Base-by-base conservation (phyloP, 2,329 filamentous ascomycete species). In the Annulohypoxylon truncatum region DNA sequence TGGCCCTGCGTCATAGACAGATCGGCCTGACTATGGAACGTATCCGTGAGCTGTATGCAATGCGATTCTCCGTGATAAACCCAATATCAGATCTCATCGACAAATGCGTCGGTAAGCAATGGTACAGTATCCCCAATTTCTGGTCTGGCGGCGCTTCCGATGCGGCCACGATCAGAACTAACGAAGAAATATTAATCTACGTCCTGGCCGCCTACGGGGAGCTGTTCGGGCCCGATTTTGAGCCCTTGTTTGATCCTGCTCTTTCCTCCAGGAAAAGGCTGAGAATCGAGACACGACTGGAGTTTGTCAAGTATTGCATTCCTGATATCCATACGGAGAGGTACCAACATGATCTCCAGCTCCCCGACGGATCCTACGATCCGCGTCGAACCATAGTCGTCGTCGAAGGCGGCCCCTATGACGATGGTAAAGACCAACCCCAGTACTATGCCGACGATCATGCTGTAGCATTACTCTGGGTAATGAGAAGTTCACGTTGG, bases 171-270 rank as follows among this genome's bases (percentile, higher is more conserved):
- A 42, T 42, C n/a, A 1, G 8, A 18, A 18, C 62, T 6, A 55
- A 61, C 10, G 53, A 57, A 7, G 20, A 42, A 2, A 51, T 50
- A 8, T 33, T 61, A 4, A 9, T 70, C 1, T 67, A 66, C 29
- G 59, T 66, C 12, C 50, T 71, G 2, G 69, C 69, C 1, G 64
- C 54, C 35, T 71, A 71, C 38, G 69, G 69, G 3, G 67, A 70
- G 48, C 22, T 71, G n/a, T 71, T 71, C 29, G 70, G 51, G 7
- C 66, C 68, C 0, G 70, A 71, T 10, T 67, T 69, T 13, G 63
- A 69, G 13, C 20, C 46, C 29, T 51, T 66, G 18, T 55, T 68
- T 9, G 13, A 58, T 9, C 3, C 47, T 1, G 38, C 29, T 35
- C 44, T 58, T 7, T n/a, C 44, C 8, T 28, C 15, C 18, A 20